Base-by-base conservation (phyloP, 139 green algal species). In the Deuterostichococcus epilithicus region DNA sequence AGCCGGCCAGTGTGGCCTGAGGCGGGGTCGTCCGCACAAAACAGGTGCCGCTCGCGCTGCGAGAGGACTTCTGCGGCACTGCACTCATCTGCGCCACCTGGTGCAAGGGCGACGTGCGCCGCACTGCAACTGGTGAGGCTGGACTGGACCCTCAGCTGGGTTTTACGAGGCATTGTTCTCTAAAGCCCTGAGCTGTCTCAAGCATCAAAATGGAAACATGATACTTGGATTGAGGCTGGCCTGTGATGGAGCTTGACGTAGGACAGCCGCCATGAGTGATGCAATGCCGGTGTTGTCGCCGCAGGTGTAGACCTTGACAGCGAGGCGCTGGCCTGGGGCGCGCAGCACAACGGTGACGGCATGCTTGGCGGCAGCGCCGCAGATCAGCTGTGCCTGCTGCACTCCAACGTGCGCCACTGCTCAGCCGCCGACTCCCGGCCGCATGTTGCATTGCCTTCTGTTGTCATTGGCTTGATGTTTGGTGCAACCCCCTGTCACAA, bases 311-410 rank as follows among this genome's bases (percentile, higher is more conserved):
- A 81, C 37, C 75, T 82, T 25, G 84, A 88, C 47, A 37, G 47
- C 28, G 34, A 76, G 18, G 78, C 78, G 0, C 38, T 84, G 30
- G 15, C 67, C n/a, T 88, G 84, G 84, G 84, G 84, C 42, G 82
- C 72, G 76, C 32, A 80, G 35, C 23, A 74, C 30, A 78, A 78
- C 59, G 70, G 32, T 25, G 66, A 39, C 25, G 59, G 18, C 20
- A 28, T 81, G 70, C 33, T 76, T 18, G 70, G 70, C 22, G 36
- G 47, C 44, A 33, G 45, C 25, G 32, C 35, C 15, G 63, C 45
- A 22, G 52, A 63, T 28, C 59, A 68, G 26, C 30, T 81, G 22
- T 81, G 70, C 42, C 70, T 81, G n/a, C 23, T 81, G 59, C 52
- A 77, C 32, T 47, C 63, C 38, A 79, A 79, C 58, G 74, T 79